phyloP scores from a whole-genome alignment of 140 eudicot genomes.

The Eryngium alpinum region DNA sequence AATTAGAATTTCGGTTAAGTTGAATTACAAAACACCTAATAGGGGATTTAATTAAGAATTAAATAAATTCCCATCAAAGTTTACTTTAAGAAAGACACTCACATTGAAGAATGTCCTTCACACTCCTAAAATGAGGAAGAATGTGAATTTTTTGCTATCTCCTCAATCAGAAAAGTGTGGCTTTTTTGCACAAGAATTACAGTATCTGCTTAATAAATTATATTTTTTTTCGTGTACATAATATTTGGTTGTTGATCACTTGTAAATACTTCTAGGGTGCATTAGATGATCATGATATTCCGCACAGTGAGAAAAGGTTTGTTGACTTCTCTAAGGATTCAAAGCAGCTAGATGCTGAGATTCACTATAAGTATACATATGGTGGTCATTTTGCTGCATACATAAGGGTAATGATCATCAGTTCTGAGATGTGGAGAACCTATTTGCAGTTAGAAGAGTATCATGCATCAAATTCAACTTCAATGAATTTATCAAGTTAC shows the following conservation, averaged over 20 bases:
- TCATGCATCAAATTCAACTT: neutral
- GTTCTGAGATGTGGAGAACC: too few species aligned
- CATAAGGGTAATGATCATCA: conserved; percentile 26
- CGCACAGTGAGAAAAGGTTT: conserved; percentile 61
- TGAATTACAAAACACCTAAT: too few species aligned
- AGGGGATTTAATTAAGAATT: too few species aligned
- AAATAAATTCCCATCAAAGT: too few species aligned
- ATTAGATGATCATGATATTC: conserved; percentile 54
- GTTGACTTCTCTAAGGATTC: conserved; percentile 49
- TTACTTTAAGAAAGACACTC: too few species aligned
- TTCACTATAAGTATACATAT: conserved; percentile 51
- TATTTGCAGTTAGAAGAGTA: neutral
- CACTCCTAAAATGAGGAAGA: too few species aligned
- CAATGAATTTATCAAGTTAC: neutral
- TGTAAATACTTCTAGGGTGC: conserved; percentile 36
- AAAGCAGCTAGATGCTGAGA: conserved; percentile 57
- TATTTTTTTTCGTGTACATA: neutral
- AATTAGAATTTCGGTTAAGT: too few species aligned
- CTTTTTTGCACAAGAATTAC: neutral
- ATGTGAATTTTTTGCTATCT: too few species aligned
- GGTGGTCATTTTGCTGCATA: conserved; percentile 48
- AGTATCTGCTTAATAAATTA: neutral
- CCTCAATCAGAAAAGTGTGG: neutral
- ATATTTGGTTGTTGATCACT: neutral
- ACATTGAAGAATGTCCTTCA: too few species aligned